Evolutionary conservation across 306 rosid genomes (phyloP), one percentile per base, ranked within the genome.

Genomic region (Cucurbita moschata): DNA sequence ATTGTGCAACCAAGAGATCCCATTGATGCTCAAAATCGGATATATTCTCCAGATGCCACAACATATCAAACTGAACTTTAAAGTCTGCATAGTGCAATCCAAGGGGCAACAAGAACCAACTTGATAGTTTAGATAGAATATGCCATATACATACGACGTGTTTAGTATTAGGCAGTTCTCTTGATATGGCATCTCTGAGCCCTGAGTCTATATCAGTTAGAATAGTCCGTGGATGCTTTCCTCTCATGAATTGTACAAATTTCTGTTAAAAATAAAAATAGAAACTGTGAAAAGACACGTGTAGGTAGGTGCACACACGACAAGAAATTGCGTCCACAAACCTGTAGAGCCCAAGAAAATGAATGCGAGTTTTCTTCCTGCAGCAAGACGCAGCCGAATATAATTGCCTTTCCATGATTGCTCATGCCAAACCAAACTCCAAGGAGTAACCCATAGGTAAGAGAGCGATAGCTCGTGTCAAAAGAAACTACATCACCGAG

Each of bases 301-400:
- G 40, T 75, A 71, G 77, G 68, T 75, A 75, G 76, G 75, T 18
- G 81, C 85, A 80, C 63, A 77, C 51, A 76, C 77, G 77, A 81
- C 76, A 78, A 78, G 73, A 67, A 54, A 74, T 76, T 63, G 78
- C 81, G 16, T 71, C 83, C 64, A 83, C 89, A 65, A 80, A 87
- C 92, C 92, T 83, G 92, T 75, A 83, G 76, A 67, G 92, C 89
- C 92, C 89, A 87, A 26, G 85, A 69, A 77, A 83, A 83, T 68
- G 87, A 77, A 75, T 63, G 81, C 11, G 85, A 76, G 72, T 86
- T 82, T 76, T 87, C 92, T 53, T 85, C 92, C 74, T 87, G 92
- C 77, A 87, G 82, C 82, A 87, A 76, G 46, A 75, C 87, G 69
- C 85, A 83, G 30, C 92, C 82, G 16, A 87, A 74, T 63, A 83